Percentiles rank a stretch among this genome's conserved stretches.
Evolutionary conservation across 352 stramenopile species (phyloP).

Genomic region (Pythium rhizo-oryzae): DNA sequence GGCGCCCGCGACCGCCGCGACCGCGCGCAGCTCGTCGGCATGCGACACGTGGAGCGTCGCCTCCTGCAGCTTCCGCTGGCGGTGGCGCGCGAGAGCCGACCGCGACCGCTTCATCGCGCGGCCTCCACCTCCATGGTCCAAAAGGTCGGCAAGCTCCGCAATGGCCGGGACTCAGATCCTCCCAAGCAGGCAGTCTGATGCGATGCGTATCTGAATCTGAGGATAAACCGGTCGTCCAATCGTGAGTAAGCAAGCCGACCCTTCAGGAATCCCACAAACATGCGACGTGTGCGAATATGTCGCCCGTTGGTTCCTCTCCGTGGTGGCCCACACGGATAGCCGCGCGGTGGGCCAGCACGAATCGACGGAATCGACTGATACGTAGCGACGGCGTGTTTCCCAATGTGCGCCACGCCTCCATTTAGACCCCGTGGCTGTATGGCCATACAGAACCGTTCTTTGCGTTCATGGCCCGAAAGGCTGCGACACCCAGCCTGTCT

Average conservation of each 20-base stretch:
- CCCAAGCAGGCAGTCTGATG: neutral
- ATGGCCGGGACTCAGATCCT: slow-evolving; percentile 10
- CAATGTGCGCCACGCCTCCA: too few species aligned
- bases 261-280: neutral
- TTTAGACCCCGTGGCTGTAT: neutral
- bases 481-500: neutral
- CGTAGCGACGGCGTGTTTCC: too few species aligned
- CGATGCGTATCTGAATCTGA: neutral
- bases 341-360: too few species aligned
- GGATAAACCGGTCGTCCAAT: neutral
- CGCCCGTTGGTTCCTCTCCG: neutral
- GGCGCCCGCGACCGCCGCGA: slow-evolving; percentile 37
- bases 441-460: too few species aligned
- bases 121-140: neutral
- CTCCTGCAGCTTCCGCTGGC: slow-evolving; percentile 58
- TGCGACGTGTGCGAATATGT: neutral
- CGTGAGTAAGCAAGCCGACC: neutral
- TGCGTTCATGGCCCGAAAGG: neutral
- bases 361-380: too few species aligned
- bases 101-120: slow-evolving; percentile 41
- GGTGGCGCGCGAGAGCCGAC: slow-evolving; percentile 56
- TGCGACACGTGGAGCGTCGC: slow-evolving; percentile 54
- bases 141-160: neutral
- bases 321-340: neutral
- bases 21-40: slow-evolving; percentile 32